phyloP scores from a whole-genome alignment of 2,329 filamentous ascomycete species.

The Hypoxylon sp. region DNA sequence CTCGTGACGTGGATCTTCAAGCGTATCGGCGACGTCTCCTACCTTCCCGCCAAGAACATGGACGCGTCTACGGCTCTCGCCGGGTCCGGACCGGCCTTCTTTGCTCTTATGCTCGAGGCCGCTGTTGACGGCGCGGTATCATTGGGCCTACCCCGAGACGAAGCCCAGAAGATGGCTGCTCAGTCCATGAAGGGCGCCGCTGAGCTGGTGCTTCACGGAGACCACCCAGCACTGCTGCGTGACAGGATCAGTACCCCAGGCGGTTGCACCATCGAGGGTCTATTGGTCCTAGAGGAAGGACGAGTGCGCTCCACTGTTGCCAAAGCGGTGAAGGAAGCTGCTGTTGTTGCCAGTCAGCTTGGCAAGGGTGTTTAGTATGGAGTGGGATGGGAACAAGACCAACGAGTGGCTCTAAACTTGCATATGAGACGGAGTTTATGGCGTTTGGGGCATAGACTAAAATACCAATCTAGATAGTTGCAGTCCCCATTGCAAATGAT shows the following conservation, averaged over 20 bases:
- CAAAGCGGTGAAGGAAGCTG: slow-evolving; percentile 76
- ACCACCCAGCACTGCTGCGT: slow-evolving; percentile 79
- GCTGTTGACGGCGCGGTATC: slow-evolving; percentile 82
- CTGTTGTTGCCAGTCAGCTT: slow-evolving; percentile 75
- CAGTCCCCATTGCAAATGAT: background rate
- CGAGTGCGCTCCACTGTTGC: slow-evolving; percentile 74
- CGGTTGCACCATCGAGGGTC: slow-evolving; percentile 80
- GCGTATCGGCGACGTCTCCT: slow-evolving; percentile 76
- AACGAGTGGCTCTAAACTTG: slow-evolving; percentile 13
- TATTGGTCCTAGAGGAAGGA: slow-evolving; percentile 80
- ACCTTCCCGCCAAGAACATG: slow-evolving; percentile 75
- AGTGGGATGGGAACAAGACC: slow-evolving; percentile 49
- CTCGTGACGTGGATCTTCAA: slow-evolving; percentile 83
- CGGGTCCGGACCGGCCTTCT: slow-evolving; percentile 81
- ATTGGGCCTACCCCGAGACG: slow-evolving; percentile 78
- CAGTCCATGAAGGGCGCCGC: slow-evolving; percentile 83
- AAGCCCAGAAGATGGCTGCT: slow-evolving; percentile 81
- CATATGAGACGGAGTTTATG: slow-evolving; percentile 35
- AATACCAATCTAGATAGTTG: slow-evolving; percentile 11
- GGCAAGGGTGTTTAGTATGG: slow-evolving; percentile 66
- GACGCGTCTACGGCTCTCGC: slow-evolving; percentile 80
- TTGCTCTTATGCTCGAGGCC: slow-evolving; percentile 79
- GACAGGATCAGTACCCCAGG: slow-evolving; percentile 84
- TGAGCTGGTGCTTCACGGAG: slow-evolving; percentile 74
- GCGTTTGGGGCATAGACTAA: slow-evolving; percentile 24